Evolutionary conservation across 345 rosid species (phyloP).

Genomic region (Trapa bicornis): DNA sequence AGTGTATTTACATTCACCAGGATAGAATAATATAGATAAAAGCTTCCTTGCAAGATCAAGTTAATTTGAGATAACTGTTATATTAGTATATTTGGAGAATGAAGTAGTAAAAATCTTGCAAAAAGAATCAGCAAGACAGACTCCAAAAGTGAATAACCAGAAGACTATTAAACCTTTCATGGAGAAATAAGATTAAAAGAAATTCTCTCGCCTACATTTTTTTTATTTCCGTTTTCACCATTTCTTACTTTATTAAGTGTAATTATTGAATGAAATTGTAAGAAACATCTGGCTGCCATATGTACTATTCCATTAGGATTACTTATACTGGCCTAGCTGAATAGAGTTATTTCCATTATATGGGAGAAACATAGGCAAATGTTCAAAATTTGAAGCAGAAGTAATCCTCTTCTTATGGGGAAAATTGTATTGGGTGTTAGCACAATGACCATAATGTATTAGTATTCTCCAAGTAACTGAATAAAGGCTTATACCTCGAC

Average conservation of each 20-base stretch:
- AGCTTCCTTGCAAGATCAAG: too few relatives aligned
- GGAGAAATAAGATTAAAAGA: background rate
- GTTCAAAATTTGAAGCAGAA: background rate
- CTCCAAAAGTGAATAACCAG: background rate
- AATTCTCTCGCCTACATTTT: too few relatives aligned
- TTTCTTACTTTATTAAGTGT: background rate
- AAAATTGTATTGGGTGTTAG: background rate
- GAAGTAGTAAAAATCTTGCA: too few relatives aligned
- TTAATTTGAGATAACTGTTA: too few relatives aligned
- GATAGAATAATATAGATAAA: too few relatives aligned
- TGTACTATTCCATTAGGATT: too few relatives aligned
- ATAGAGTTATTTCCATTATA: background rate
- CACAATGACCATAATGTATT: background rate
- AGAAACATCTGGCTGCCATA: background rate
- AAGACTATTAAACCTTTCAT: too few relatives aligned
- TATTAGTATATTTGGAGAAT: too few relatives aligned
- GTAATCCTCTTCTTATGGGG: background rate
- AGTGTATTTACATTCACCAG: too few relatives aligned
- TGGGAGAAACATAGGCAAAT: background rate
- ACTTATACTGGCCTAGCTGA: background rate
- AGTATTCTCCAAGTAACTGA: background rate
- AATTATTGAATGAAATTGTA: background rate
- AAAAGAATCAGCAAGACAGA: too few relatives aligned
- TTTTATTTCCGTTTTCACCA: background rate
- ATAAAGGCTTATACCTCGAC: slow-evolving; percentile 55